Percentiles rank a stretch among this genome's conserved stretches.
phyloP scores from a whole-genome alignment of 1,284 basidiomycete genomes.

The Boletus hoseneyae region DNA sequence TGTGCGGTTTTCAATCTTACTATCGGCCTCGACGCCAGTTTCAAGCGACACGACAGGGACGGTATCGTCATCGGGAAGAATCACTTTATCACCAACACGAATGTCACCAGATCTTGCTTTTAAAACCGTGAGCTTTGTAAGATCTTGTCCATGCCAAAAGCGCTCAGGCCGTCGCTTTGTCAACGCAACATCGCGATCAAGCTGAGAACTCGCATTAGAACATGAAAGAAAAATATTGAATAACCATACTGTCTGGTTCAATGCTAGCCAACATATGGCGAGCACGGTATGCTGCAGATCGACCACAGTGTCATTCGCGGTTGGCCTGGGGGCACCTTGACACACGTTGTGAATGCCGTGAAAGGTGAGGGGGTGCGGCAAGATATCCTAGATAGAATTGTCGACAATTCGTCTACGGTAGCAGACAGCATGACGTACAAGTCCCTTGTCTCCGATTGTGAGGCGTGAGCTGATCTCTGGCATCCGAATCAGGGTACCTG shows the following conservation, averaged over 20 bases:
- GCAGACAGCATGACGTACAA: constrained; percentile 41
- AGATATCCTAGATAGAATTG: constrained; percentile 50
- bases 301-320: constrained; percentile 60
- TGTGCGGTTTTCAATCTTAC: constrained; percentile 49
- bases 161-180: constrained; percentile 62
- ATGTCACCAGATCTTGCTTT: constrained; percentile 63
- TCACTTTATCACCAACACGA: constrained; percentile 66
- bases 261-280: constrained; percentile 83
- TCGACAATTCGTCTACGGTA: constrained; percentile 3
- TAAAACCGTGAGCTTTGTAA: constrained; percentile 65
- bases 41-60: constrained; percentile 58
- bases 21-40: constrained; percentile 41
- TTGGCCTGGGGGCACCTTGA: constrained; percentile 42
- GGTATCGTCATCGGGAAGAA: constrained; percentile 44
- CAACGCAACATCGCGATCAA: constrained; percentile 54
- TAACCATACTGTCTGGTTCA: constrained; percentile 75
- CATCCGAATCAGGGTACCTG: constrained; percentile 60
- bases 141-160: constrained; percentile 71
- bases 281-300: constrained; percentile 77
- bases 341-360: constrained; percentile 47
- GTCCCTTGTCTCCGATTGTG: constrained; percentile 66
- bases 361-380: constrained; percentile 52
- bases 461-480: constrained; percentile 74
- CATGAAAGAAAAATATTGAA: neutral
- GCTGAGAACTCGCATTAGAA: constrained; percentile 38